phyloP scores from a whole-genome alignment of 1,139 yeast species.

The Spathaspora sp. region DNA sequence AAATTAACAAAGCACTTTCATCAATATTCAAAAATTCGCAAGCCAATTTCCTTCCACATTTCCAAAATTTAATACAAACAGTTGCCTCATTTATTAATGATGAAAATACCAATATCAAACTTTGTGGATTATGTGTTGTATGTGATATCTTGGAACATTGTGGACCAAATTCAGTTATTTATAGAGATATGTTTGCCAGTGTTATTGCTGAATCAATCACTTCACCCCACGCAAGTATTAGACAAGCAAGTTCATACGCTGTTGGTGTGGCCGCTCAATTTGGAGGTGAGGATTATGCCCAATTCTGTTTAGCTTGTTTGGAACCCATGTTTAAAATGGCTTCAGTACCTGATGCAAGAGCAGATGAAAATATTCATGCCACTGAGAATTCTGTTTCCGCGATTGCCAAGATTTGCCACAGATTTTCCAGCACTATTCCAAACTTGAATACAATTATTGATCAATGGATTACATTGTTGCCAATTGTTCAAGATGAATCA shows the following conservation, averaged over 20 bases:
- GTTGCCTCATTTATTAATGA: constrained; percentile 58
- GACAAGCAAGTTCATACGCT: constrained; percentile 86
- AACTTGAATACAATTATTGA: constrained; percentile 61
- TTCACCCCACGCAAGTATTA: constrained; percentile 67
- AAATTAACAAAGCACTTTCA: constrained; percentile 76
- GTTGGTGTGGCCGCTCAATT: constrained; percentile 85
- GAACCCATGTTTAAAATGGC: constrained; percentile 75
- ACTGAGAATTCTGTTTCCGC: constrained; percentile 86
- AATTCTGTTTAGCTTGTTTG: constrained; percentile 65
- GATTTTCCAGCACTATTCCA: constrained; percentile 57
- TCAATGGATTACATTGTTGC: constrained; percentile 82
- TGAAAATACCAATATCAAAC: constrained; percentile 63
- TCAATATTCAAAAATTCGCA: constrained; percentile 68
- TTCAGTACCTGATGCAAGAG: constrained; percentile 79
- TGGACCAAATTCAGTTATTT: constrained; percentile 65
- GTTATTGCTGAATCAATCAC: constrained; percentile 65
- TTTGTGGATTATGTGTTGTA: constrained; percentile 78
- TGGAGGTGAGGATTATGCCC: constrained; percentile 65
- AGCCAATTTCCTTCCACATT: constrained; percentile 60
- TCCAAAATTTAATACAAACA: constrained; percentile 58
- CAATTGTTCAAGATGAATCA: constrained; percentile 79
- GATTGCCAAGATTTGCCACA: constrained; percentile 74
- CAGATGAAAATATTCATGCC: constrained; percentile 80
- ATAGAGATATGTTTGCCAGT: constrained; percentile 62
- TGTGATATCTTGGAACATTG: constrained; percentile 80